These are phyloP conservation scores for Heterobasidion occidentale DNA, from an alignment of 1,284 basidiomycete species.

Conservation along the genomic window DNA sequence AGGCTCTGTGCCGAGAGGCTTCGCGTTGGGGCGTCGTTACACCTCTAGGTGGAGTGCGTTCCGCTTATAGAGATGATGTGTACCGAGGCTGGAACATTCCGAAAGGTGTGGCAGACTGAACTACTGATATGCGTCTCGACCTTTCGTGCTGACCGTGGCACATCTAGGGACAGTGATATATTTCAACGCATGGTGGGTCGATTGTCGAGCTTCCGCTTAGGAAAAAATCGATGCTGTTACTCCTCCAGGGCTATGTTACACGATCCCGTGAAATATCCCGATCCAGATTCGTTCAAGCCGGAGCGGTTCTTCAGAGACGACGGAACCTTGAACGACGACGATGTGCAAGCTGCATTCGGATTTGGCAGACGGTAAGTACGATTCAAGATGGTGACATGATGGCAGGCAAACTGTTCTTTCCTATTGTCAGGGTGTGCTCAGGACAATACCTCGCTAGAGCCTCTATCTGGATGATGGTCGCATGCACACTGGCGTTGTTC, in stretches of 20 bases:
- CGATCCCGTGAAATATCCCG: slow-evolving; percentile 17
- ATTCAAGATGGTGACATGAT: background rate
- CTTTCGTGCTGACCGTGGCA: background rate
- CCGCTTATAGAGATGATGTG: slow-evolving; percentile 12
- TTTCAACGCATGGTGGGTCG: slow-evolving; percentile 30
- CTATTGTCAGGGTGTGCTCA: slow-evolving; percentile 6
- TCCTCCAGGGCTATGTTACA: slow-evolving; percentile 17
- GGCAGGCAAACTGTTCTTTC: too few relatives aligned
- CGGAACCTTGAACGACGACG: slow-evolving; percentile 10
- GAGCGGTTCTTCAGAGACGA: slow-evolving; percentile 17
- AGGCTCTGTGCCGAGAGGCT: slow-evolving; percentile 18
- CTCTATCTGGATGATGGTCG: slow-evolving; percentile 7
- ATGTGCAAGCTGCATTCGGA: slow-evolving; percentile 8
- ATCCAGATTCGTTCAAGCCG: slow-evolving; percentile 19
- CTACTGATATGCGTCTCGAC: background rate
- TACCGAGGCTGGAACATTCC: slow-evolving; percentile 16
- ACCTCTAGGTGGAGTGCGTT: slow-evolving; percentile 10
- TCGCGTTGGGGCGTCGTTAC: slow-evolving; percentile 13
- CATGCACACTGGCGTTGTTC: slow-evolving; percentile 5
- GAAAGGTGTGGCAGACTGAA: slow-evolving; percentile 4
- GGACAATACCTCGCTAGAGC: slow-evolving; percentile 12
- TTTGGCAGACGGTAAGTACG: slow-evolving; percentile 4
- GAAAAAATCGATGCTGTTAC: background rate
- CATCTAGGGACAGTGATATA: slow-evolving; percentile 11
- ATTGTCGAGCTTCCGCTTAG: background rate